Conservation (phyloP, 1,284 basidiomycete genomes). For the Fomitopsis palustris region DNA sequence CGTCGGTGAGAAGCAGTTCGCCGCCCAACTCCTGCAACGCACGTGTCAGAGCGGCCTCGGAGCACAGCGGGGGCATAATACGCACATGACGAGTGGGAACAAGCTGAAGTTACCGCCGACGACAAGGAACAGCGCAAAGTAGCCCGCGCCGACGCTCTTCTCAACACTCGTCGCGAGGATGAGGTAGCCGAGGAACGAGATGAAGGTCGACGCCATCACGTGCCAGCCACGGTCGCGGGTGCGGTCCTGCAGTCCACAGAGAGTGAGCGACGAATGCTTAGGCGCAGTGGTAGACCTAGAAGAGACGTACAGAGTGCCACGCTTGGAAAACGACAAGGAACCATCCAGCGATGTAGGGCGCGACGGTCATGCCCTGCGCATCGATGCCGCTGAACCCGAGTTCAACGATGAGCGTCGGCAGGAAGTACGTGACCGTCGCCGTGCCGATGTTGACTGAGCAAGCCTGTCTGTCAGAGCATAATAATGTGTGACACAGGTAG, state of each 20-base stretch:
- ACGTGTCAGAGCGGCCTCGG: neutral
- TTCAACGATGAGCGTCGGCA: constrained; percentile 52
- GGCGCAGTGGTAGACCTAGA: too few relatives aligned
- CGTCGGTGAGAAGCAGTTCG: constrained; percentile 52
- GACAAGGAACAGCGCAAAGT: constrained; percentile 55
- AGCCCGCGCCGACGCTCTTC: constrained; percentile 47
- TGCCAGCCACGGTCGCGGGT: constrained; percentile 52
- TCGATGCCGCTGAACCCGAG: constrained; percentile 53
- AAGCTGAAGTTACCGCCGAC: constrained; percentile 51
- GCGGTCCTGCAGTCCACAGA: constrained; percentile 38
- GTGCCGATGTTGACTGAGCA: constrained; percentile 50
- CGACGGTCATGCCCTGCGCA: constrained; percentile 53
- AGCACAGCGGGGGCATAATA: constrained; percentile 3
- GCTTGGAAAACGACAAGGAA: constrained; percentile 50
- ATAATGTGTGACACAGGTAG: neutral
- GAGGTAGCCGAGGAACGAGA: constrained; percentile 46
- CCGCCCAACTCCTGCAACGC: constrained; percentile 49
- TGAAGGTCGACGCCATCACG: constrained; percentile 42
- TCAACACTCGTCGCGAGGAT: constrained; percentile 48
- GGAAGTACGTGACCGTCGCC: constrained; percentile 52
- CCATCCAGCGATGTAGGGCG: constrained; percentile 52
- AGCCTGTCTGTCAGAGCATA: neutral
- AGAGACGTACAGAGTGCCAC: constrained; percentile 31
- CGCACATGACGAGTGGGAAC: constrained; percentile 55
- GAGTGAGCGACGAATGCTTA: neutral